A percentile compares a stretch with the other conserved stretches of the same genome.
Evolutionary conservation across 768 basidiomycete species (phyloP).

Genomic region (Tulasnella sp.): DNA sequence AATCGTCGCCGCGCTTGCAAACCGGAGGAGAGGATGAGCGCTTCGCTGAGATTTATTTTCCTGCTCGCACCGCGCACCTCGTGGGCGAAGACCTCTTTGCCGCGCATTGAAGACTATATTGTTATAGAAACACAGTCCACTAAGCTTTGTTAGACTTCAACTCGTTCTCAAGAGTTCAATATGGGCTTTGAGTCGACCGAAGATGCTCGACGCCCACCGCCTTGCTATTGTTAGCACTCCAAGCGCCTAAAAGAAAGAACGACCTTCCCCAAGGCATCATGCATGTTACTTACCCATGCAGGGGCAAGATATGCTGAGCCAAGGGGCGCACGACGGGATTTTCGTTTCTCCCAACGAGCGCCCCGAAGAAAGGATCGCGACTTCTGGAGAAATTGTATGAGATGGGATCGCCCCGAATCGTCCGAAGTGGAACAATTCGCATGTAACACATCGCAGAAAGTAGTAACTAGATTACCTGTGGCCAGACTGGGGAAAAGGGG

Average conservation of each 20-base stretch:
- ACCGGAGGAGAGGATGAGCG: background rate
- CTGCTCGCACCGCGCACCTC: background rate
- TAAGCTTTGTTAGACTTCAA: too few relatives aligned
- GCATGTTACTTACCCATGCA: background rate
- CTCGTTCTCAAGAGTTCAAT: background rate
- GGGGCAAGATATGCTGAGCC: too few relatives aligned
- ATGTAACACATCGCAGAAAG: background rate
- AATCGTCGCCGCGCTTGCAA: background rate
- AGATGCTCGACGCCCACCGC: background rate
- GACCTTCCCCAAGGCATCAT: background rate
- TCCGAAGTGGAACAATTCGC: background rate
- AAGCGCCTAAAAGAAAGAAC: background rate
- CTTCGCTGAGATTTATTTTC: background rate
- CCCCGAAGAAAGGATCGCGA: background rate
- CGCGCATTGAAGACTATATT: too few relatives aligned
- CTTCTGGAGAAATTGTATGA: background rate
- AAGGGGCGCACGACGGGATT: background rate
- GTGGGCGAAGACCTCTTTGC: too few relatives aligned
- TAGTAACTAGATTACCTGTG: background rate
- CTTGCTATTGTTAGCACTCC: background rate
- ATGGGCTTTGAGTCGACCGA: background rate
- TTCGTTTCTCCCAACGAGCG: background rate
- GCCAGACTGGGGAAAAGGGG: background rate
- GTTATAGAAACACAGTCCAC: too few relatives aligned
- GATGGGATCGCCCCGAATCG: background rate